These are phyloP conservation scores for Cryptococcus sp. DNA, from an alignment of 1,284 basidiomycete genomes.

Conservation along the genomic window DNA sequence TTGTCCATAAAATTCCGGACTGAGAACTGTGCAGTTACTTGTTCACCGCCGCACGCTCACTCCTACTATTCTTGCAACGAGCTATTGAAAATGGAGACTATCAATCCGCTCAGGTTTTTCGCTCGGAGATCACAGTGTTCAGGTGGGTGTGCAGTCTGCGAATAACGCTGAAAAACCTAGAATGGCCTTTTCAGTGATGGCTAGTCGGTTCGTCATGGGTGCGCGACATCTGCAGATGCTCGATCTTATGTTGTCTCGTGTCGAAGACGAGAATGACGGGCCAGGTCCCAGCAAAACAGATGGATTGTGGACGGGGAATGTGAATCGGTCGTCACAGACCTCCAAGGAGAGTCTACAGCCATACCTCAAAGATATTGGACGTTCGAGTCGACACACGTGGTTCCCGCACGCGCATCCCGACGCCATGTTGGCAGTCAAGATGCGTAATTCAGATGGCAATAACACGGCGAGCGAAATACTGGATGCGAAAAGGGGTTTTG, in stretches of 20 bases:
- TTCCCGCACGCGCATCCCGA: conserved; percentile 11
- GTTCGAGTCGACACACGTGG: neutral
- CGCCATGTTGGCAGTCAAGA: conserved; percentile 3
- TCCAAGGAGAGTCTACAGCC: neutral
- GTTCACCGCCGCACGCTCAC: conserved; percentile 35
- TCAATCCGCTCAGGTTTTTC: conserved; percentile 19
- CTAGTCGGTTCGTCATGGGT: conserved; percentile 28
- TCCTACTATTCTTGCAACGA: conserved; percentile 38
- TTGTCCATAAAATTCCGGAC: no score
- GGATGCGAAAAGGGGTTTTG: conserved; percentile 9
- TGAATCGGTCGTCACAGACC: neutral
- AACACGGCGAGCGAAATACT: conserved; percentile 1
- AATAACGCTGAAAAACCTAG: conserved; percentile 1
- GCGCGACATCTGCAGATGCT: conserved; percentile 33
- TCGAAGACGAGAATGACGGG: conserved; percentile 19
- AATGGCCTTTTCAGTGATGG: conserved; percentile 24
- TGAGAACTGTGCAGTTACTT: conserved; percentile 20
- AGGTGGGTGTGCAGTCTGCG: conserved; percentile 20
- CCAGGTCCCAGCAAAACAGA: no score
- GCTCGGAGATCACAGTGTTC: conserved; percentile 42
- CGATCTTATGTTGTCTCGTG: conserved; percentile 22
- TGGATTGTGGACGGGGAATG: no score
- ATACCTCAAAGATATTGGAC: conserved; percentile 4
- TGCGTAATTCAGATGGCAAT: neutral
- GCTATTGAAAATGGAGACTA: conserved; percentile 30